Evolutionary conservation across 2,329 filamentous ascomycete genomes (phyloP).

Genomic region (Fusarium oligoseptatum): DNA sequence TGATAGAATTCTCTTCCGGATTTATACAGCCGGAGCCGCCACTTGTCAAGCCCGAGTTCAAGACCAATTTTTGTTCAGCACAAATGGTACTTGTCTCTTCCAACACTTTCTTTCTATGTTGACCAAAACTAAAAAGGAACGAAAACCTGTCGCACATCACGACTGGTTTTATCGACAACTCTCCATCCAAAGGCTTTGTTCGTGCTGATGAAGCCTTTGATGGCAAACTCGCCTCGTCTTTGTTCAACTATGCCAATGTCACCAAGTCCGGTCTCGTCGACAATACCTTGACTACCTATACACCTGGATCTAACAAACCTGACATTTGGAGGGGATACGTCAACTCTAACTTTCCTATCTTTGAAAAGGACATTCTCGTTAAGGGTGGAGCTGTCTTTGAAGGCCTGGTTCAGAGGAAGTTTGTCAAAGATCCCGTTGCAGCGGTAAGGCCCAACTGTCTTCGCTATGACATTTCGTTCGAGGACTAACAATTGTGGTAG

Average conservation of each 20-base stretch:
- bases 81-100: slow-evolving; percentile 49
- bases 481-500: slow-evolving; percentile 27
- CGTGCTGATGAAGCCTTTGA: slow-evolving; percentile 50
- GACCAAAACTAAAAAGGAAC: slow-evolving; percentile 45
- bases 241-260: slow-evolving; percentile 54
- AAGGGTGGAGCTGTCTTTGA: slow-evolving; percentile 41
- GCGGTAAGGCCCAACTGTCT: slow-evolving; percentile 35
- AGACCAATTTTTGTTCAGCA: slow-evolving; percentile 55
- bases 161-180: slow-evolving; percentile 52
- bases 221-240: slow-evolving; percentile 46
- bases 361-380: slow-evolving; percentile 48
- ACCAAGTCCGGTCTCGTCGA: slow-evolving; percentile 53
- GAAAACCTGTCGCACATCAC: slow-evolving; percentile 55
- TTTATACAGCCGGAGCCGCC: slow-evolving; percentile 53
- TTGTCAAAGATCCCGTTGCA: slow-evolving; percentile 38
- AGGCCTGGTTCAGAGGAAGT: slow-evolving; percentile 39
- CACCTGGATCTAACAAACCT: slow-evolving; percentile 26
- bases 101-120: not conserved
- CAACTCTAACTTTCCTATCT: slow-evolving; percentile 54
- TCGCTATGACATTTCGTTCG: too few relatives aligned
- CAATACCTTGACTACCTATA: slow-evolving; percentile 50
- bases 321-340: slow-evolving; percentile 52
- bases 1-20: slow-evolving; percentile 47
- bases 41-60: slow-evolving; percentile 48
- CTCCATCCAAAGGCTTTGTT: slow-evolving; percentile 48